Base-by-base conservation (phyloP, 176 grass and related monocot species). In the Avena eriantha region DNA sequence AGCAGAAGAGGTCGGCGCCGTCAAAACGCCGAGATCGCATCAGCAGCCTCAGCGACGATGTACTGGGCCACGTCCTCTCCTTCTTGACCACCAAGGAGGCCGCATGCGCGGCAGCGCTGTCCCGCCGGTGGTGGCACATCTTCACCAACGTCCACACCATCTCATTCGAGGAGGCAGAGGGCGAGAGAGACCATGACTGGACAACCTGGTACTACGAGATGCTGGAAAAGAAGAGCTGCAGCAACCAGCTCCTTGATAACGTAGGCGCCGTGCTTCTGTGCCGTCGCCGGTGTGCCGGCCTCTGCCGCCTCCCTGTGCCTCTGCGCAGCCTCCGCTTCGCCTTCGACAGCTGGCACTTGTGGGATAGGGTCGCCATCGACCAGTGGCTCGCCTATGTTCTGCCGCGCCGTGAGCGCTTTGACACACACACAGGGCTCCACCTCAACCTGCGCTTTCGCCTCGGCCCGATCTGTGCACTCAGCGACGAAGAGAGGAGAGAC, bases 41-140 rank as follows among this genome's bases (percentile, higher is more conserved):
- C 59, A 16, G 69, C 21, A 7, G 23, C 45, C 72, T 75, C 72
- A 7, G 41, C 13, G 47, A 75, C 14, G 72, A 17, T 8, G 14
- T 76, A 2, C 47, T 26, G 10, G 71, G 71, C 45, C n/a, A 74
- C 71, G 3, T 74, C 11, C 43, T 74, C 71, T 74, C 71, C 47
- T 76, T 76, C 73, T 47, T 76, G 14, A 46, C 47, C 73, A 76
- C 5, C 73, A 53, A 18, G 73, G 73, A 76, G 22, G 73, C 73
- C 13, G 47, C n/a, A 2, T 48, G 73, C 73, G 46, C 47, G 7
- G 73, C 73, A 11, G 22, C 2, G 2, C 73, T 51, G n/a, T 76
- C 47, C 47, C 22, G 46, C 18, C 70, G 43, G n/a, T 73, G 70
- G 70, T 43, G 80, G 19, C 18, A 41, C 49, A 2, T 71, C 3